Evolutionary conservation across 352 stramenopile species (phyloP), one percentile per base, ranked within the genome.

Genomic region (Phytophthora gonapodyides): DNA sequence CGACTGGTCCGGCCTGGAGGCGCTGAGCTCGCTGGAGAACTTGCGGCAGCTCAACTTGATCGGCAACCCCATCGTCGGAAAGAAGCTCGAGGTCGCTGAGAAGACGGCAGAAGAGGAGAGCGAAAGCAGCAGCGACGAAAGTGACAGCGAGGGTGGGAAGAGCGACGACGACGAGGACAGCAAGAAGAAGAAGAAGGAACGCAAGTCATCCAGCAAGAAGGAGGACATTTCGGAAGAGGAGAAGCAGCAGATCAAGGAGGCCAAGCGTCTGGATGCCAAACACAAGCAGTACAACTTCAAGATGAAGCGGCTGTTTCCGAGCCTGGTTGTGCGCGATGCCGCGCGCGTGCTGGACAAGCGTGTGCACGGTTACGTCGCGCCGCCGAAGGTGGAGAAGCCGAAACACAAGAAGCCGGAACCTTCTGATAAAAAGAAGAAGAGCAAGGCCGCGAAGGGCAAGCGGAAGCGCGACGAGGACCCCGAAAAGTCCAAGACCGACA

Each of bases 251-350:
- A 56, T 75, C 15, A 89, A 92, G 58, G 75, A 88, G 57, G 78
- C 66, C 6, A 92, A 89, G 66, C 62, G 69, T 13, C 63, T 93
- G 13, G 84, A 93, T 43, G 78, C 76, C 16, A 93, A 91, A 64
- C 80, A 93, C 74, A 95, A 92, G 64, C 77, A 90, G 66, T 95
- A 95, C 71, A 92, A 93, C 57, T 93, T 91, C 65, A 91, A 91
- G 73, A 94, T 95, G 72, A 95, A 94, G 70, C 80, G 84, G 0
- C 34, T 95, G 45, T 95, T 95, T 37, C 82, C 83, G 17, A 84
- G 80, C 54, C 67, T 95, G 16, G 80, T 94, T 48, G 80, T 95
- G 31, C 84, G 87, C 10, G 87, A 95, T 58, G 87, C 82, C 12
- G 63, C 80, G 51, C 87, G 87, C 7, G 71, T 95, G 30, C 56